A percentile compares a stretch with the other conserved stretches of the same genome.
Conservation (phyloP, 2,329 filamentous ascomycete species). For the Thermoascus crustaceus region DNA sequence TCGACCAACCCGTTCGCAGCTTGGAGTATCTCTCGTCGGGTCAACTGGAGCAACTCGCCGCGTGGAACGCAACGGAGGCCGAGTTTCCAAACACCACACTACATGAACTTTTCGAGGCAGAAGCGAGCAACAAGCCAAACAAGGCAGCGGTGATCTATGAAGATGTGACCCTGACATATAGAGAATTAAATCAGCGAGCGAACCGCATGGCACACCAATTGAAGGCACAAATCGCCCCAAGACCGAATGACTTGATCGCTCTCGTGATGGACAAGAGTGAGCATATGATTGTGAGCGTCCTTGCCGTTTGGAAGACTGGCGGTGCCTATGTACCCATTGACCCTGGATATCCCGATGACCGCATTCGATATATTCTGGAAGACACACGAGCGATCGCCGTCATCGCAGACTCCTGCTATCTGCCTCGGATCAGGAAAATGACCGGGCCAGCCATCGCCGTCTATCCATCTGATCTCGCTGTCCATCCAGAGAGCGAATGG, state of each 20-base stretch:
- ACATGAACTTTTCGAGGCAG: neutral
- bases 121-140: neutral
- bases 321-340: neutral
- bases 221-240: neutral
- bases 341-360: neutral
- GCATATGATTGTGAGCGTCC: neutral
- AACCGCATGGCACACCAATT: constrained; percentile 1
- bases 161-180: neutral
- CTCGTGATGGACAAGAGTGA: constrained; percentile 2
- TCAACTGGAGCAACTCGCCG: constrained; percentile 1
- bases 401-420: neutral
- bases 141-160: constrained; percentile 1
- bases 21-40: neutral
- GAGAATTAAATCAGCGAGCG: constrained; percentile 1
- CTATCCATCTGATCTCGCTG: neutral
- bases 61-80: neutral
- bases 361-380: neutral
- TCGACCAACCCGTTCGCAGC: neutral
- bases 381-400: neutral
- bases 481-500: neutral
- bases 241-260: neutral
- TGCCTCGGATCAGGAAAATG: neutral
- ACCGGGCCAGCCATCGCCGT: neutral
- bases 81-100: constrained; percentile 1
- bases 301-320: constrained; percentile 1